Base-by-base conservation (phyloP, 306 rosid genomes). In the Dryas alaskensis region DNA sequence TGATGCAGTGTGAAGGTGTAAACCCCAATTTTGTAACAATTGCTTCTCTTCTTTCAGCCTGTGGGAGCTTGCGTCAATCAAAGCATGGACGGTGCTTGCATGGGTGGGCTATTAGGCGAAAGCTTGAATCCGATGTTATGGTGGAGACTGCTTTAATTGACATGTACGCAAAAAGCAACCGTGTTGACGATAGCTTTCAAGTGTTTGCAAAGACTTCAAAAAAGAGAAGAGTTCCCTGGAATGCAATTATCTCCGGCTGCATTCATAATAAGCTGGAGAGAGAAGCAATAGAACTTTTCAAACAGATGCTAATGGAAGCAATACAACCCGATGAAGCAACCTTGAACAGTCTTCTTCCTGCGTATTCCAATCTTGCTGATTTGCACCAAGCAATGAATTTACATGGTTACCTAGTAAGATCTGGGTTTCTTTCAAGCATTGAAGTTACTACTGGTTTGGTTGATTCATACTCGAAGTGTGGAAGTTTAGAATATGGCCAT, bases 111-210 rank as follows among this genome's bases (percentile, higher is more conserved):
- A 84, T 93, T 67, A 91, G 89, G 80, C 88, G 82, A 69, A 79
- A 86, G 40, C 84, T 86, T 7, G 88, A 87, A 25, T 73, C 86
- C 37, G 96, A 93, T 71, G 96, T 88, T 10, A 65, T 80, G n/a
- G 88, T 91, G 69, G 96, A 86, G 82, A 93, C 97, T 70, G 92
- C 97, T 61, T 75, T 90, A 80, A 87, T 90, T 73, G 92, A 89
- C 82, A 88, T 87, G 97, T 92, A 83, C 45, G 78, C 87, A 13
- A 83, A 79, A 64, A 62, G 77, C 79, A 86, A 71, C 58, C 57
- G 48, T n/a, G 42, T 86, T 43, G 45, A 70, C 70, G 81, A 74
- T 46, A 80, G 96, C 79, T 80, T 82, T 80, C 78, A 74, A 75
- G 87, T 89, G 43, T 91, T 89, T 74, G 74, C 69, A 75, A 68